Evolutionary conservation across 2,329 filamentous ascomycete genomes (phyloP), one percentile per base, ranked within the genome.

Genomic region (Alternaria sp.): DNA sequence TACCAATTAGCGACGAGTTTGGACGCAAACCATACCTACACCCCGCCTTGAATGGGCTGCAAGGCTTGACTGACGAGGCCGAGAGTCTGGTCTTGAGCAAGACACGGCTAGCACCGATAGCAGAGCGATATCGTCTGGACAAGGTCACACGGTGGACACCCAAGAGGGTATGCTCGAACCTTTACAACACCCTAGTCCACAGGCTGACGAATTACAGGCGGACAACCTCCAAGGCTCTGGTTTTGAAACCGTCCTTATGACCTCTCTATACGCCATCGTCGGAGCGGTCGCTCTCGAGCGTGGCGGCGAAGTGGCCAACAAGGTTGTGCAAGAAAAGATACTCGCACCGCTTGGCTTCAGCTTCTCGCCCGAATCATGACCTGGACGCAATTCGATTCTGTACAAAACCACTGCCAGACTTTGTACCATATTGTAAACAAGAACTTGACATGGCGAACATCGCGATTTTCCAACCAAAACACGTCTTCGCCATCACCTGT

Each of bases 241-340:
- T 69, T 80, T 91, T 26, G 87, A 92, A 25, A 84, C 90, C 5
- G 90, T 98, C 23, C 83, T 97, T 59, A 88, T 91, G 52, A 90
- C 93, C 65, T 88, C 93, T 4, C 74, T 99, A 59, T 93, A 93
- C 77, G 93, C 94, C 49, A 91, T 99, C 59, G 83, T 98, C 47
- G 96, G 96, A 21, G 96, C 96, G 11, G 81, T 99, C 57, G 90
- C 93, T n/a, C 83, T 99, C 74, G 93, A 97, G 80, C 89, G 91
- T 70, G 96, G 96, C 50, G 91, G 91, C 40, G 89, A 90, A 47
- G 87, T 91, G 59, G 93, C 95, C 61, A 90, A 89, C 68, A 86
- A 88, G 78, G 81, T 96, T 57, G 89, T 92, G 50, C 88, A 89
- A 76, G 91, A 97, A 71, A 89, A 90, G 80, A 90, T 97, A 79